phyloP scores from a whole-genome alignment of 306 rosid species.

The Cucurbita ficifolia region DNA sequence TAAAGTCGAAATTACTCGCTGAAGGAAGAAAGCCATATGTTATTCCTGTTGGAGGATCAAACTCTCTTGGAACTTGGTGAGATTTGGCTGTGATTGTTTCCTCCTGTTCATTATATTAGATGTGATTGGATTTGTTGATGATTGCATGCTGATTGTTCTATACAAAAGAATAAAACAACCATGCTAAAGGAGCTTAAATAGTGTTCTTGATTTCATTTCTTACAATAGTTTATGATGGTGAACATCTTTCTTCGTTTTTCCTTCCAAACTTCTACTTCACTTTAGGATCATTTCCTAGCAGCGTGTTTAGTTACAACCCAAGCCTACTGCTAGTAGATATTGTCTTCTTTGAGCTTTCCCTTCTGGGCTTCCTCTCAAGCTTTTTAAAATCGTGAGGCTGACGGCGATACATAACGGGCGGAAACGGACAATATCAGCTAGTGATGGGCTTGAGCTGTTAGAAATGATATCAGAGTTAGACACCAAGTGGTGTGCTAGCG shows the following conservation, averaged over 20 bases:
- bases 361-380: too few relatives aligned
- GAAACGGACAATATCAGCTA: too few relatives aligned
- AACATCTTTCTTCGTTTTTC: neutral
- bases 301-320: neutral
- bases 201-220: neutral
- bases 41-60: slow-evolving; percentile 91
- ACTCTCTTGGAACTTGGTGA: slow-evolving; percentile 85
- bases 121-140: neutral
- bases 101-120: neutral
- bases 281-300: neutral
- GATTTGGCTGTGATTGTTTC: slow-evolving; percentile 12
- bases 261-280: neutral
- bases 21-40: slow-evolving; percentile 86
- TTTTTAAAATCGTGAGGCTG: too few relatives aligned
- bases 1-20: slow-evolving; percentile 57
- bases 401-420: too few relatives aligned
- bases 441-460: too few relatives aligned
- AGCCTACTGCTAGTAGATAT: too few relatives aligned
- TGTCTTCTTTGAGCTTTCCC: too few relatives aligned
- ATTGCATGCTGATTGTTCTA: neutral
- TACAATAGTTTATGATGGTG: neutral
- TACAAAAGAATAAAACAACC: neutral
- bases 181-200: neutral
- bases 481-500: too few relatives aligned
- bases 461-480: too few relatives aligned